Base-by-base conservation (phyloP, 2,329 filamentous ascomycete species). In the Fusarium sp. region DNA sequence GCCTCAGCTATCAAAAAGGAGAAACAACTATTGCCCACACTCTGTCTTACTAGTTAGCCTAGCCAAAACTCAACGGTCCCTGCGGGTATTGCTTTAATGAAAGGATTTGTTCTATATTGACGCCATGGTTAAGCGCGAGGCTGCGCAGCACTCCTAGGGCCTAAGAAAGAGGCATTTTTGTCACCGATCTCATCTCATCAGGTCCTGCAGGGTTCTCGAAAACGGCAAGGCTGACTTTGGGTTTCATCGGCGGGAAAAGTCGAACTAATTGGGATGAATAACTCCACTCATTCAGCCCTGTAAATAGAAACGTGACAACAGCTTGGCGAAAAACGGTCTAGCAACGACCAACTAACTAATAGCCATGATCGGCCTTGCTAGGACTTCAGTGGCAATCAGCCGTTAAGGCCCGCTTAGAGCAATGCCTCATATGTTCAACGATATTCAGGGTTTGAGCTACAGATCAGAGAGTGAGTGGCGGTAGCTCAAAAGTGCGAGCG, bases 191-290 rank as follows among this genome's bases (percentile, higher is more conserved):
- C 42, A 60, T 56, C 32, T 50, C 38, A 58, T 56, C 23, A 35
- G 61, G 15, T 37, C 53, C 42, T 42, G 20, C 20, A 23, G 20
- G 26, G 42, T 41, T 64, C 53, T 63, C 55, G n/a, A 60, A 42
- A 66, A 56, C 57, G 57, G 67, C 53, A 71, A 73, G 70, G 74
- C 69, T 76, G 73, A 76, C 62, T 76, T 66, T 49, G 54, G 66
- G 50, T 59, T 70, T 53, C 49, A 52, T 70, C 41, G 18, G 55
- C 27, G 37, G 37, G 26, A 44, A 45, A 40, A 60, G 42, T 42
- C 42, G 57, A 37, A 63, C 44, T 37, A 42, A 50, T 50, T 18
- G 23, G 20, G 35, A 42, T 50, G 44, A 60, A 48, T 58, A 32
- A 58, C 61, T 59, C 50, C 60, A 45, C 38, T 67, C 69, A 63